A percentile compares a stretch with the other conserved stretches of the same genome.
Conservation (phyloP, 176 grass and related monocot species). For the Rhynchospora breviuscula region DNA sequence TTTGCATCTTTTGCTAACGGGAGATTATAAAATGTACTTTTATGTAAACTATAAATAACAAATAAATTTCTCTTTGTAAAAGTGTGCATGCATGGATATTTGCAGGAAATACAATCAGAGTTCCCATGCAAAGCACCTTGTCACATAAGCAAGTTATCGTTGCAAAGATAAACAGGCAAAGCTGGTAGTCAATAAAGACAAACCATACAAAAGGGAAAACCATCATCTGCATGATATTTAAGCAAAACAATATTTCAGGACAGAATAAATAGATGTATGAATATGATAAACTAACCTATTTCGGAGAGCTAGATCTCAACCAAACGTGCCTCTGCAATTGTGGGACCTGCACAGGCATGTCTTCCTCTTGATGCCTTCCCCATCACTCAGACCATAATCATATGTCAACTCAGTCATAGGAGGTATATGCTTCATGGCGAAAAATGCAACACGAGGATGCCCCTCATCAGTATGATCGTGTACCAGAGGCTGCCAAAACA, state of each 20-base stretch:
- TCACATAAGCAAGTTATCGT: not conserved
- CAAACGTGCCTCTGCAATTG: constrained; percentile 69
- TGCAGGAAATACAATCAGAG: not conserved
- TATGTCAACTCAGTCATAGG: constrained; percentile 80
- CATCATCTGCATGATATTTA: not conserved
- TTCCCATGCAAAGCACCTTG: not conserved
- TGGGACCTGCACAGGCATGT: constrained; percentile 49
- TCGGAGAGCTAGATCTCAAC: constrained; percentile 20
- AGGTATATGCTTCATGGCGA: constrained; percentile 78
- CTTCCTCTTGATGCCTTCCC: constrained; percentile 33
- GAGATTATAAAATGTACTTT: not conserved
- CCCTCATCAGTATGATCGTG: constrained; percentile 58
- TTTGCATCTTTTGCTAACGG: not conserved
- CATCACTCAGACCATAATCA: constrained; percentile 66
- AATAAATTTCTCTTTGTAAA: not conserved
- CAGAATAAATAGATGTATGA: not conserved
- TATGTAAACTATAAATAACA: not conserved
- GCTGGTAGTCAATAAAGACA: not conserved
- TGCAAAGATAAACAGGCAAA: constrained; percentile 7
- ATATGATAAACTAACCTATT: constrained; percentile 15
- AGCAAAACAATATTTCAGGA: not conserved
- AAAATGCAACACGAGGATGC: constrained; percentile 76
- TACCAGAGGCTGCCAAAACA: constrained; percentile 78
- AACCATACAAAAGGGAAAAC: not conserved
- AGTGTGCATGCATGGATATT: not conserved